Base-by-base conservation (phyloP, 805 yeast species). In the Yarrowia deformans region DNA sequence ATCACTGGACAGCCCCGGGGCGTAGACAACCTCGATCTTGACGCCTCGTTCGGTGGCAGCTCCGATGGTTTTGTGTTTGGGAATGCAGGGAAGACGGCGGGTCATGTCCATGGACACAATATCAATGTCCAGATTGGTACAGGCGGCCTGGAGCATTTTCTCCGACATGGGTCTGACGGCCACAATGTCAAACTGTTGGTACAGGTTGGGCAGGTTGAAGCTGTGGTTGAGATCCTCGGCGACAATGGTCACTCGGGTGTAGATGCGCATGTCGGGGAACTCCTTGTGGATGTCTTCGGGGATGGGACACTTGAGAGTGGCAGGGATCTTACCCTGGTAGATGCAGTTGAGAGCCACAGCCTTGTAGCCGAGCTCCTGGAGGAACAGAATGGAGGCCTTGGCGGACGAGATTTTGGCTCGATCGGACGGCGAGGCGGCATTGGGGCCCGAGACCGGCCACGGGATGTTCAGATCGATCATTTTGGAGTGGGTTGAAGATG, bases 11-110 rank as follows among this genome's bases (percentile, higher is more conserved):
- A 43, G 50, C 29, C 68, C 67, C 35, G 34, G 71, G 12, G 46
- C 72, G 78, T 94, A 94, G 56, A 86, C 83, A 9, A 95, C 83
- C 76, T 95, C 99, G 72, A 95, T 85, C 72, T 87, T 87, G 34
- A 92, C 84, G 1, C 98, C 98, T 64, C 92, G 85, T 19, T 88
- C 89, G 3, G 91, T 82, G 1, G 97, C 97, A 50, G 92, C 87
- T 52, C 97, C 90, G 9, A 92, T 83, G 0, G 91, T 87, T 74
- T 93, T 92, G 79, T 93, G 97, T 73, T 90, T 90, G 72, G 95
- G 80, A 76, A 87, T 91, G 71, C 86, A 88, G 0, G 97, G 94
- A 60, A 92, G 78, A 69, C 91, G 84, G 52, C 82, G 81, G 34
- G 84, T 79, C 76, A 89, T 84, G 67, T 90, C 87, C 68, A 95